phyloP scores from a whole-genome alignment of 257 asterid genomes.

The Primulina eburnea region DNA sequence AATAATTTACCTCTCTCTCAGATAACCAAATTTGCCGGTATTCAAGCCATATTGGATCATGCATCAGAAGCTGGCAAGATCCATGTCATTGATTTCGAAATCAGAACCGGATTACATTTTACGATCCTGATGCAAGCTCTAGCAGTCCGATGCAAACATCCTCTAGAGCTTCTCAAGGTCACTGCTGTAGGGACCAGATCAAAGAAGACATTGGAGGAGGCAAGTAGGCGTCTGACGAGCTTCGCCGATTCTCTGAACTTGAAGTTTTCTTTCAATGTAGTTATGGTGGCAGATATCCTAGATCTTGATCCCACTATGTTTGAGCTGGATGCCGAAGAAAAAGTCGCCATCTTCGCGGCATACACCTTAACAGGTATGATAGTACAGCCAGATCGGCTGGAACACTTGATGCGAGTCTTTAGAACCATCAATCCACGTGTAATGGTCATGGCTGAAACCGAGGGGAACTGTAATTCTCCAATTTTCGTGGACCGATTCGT shows the following conservation, averaged over 20 bases:
- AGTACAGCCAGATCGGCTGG: constrained; percentile 32
- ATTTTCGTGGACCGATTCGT: constrained; percentile 47
- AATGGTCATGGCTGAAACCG: constrained; percentile 47
- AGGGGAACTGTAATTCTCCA: constrained; percentile 49
- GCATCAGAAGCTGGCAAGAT: constrained; percentile 39
- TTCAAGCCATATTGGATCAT: constrained; percentile 52
- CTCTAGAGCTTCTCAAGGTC: constrained; percentile 46
- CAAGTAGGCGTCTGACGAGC: constrained; percentile 37
- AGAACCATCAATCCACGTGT: constrained; percentile 30
- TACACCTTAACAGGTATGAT: constrained; percentile 39
- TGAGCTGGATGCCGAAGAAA: constrained; percentile 37
- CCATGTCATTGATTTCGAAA: constrained; percentile 52
- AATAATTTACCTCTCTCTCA: constrained; percentile 42
- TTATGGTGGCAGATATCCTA: constrained; percentile 42
- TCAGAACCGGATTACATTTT: constrained; percentile 48
- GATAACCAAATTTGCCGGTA: constrained; percentile 43
- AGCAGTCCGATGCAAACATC: constrained; percentile 28
- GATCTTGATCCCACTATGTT: constrained; percentile 32
- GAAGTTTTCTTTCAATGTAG: constrained; percentile 36
- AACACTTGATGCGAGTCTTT: constrained; percentile 37
- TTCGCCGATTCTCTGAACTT: constrained; percentile 50
- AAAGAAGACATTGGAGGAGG: constrained; percentile 39
- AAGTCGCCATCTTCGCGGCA: constrained; percentile 37
- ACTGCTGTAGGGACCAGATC: constrained; percentile 49
- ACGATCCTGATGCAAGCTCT: constrained; percentile 68